These are phyloP conservation scores for Podospora comata DNA, from an alignment of 495 filamentous ascomycete species.

Conservation along the genomic window DNA sequence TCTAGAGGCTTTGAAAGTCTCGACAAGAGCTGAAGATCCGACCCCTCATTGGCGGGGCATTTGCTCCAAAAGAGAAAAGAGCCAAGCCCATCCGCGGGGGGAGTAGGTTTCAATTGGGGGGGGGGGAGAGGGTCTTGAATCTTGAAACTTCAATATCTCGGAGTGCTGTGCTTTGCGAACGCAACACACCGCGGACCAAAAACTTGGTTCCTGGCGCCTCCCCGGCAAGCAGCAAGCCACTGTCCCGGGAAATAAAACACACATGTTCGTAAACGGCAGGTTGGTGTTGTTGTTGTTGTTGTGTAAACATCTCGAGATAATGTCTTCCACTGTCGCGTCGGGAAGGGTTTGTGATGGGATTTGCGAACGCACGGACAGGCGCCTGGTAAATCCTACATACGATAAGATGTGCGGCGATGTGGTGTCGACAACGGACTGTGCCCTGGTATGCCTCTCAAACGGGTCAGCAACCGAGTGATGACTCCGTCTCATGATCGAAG, in stretches of 20 bases:
- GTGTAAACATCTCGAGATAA: background rate
- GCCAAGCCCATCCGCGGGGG: background rate
- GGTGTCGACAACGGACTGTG: background rate
- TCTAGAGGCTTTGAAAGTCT: background rate
- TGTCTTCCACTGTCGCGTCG: background rate
- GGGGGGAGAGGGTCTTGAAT: background rate
- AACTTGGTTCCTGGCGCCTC: background rate
- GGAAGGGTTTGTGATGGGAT: background rate
- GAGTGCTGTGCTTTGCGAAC: background rate
- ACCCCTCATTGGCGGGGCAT: conserved; percentile 1
- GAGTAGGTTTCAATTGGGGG: background rate
- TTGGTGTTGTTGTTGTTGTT: background rate
- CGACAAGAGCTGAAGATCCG: background rate
- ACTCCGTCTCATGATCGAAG: background rate
- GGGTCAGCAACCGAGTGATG: background rate
- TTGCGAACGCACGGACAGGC: background rate
- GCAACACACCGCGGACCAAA: background rate
- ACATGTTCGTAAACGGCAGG: background rate
- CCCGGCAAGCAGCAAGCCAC: background rate
- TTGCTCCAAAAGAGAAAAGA: background rate
- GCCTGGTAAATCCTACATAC: background rate
- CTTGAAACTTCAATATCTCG: background rate
- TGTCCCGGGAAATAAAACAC: background rate
- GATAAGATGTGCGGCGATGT: background rate
- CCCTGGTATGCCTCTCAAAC: background rate